Base-by-base conservation (phyloP, 805 yeast species). In the Candida quercuum region DNA sequence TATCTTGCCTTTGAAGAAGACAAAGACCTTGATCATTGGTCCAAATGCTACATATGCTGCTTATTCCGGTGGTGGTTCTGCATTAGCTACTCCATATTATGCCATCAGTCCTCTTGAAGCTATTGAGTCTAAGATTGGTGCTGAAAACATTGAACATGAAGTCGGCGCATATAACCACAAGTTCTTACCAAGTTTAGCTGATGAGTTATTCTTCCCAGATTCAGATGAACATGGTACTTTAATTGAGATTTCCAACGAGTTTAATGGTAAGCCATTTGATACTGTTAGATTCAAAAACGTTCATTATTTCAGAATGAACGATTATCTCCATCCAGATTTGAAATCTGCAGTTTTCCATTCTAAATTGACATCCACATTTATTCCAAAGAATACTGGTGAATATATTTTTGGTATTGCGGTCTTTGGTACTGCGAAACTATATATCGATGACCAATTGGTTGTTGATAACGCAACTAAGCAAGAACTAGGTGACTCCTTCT, bases 41-140 rank as follows among this genome's bases (percentile, higher is more conserved):
- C 81, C 81, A 21, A 74, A 72, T 45, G 81, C 76, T 24, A 73
- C 69, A 46, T 26, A 32, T 22, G 60, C 76, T 11, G 69, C 70
- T 31, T 69, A 64, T 41, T 67, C 74, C 22, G 82, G 84, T 43
- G 84, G 84, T 43, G 84, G 84, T 8, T 75, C 81, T 16, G 80
- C 82, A 33, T 64, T 77, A 8, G 55, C 74, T 49, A 53, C 52
- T 18, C 65, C 76, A 3, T 66, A 72, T 50, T 71, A 74, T 52
- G 59, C 63, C 14, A 62, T 70, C 9, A 61, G 76, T 14, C 77
- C 78, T 4, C 69, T 52, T 33, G 75, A 72, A n/a, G 76, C 72
- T 20, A 67, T 75, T 38, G 30, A 54, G 13, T 42, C 52, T 20
- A 58, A 57, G 43, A 13, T 47, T 28, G 57, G 53, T 4, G 22